phyloP scores from a whole-genome alignment of 2,329 filamentous ascomycete genomes.

The Clathrospora elynae region DNA sequence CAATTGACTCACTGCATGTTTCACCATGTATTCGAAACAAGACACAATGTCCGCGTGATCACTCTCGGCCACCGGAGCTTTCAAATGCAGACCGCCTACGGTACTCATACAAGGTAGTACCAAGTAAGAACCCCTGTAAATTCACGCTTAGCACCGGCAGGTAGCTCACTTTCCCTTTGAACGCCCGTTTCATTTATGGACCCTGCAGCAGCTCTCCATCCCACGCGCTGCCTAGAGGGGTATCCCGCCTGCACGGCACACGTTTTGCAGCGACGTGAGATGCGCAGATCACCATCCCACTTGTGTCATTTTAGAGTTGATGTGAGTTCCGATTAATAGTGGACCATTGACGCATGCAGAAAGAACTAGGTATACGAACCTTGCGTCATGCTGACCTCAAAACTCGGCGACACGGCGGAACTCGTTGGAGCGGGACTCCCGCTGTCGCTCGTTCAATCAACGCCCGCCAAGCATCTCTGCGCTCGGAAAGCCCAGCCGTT shows the following conservation, averaged over 20 bases:
- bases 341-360: constrained; percentile 3
- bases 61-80: constrained; percentile 21
- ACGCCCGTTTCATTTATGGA: constrained; percentile 30
- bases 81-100: constrained; percentile 12
- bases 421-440: constrained; percentile 18
- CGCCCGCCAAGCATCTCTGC: constrained; percentile 21
- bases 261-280: constrained; percentile 16
- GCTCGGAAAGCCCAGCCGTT: constrained; percentile 19
- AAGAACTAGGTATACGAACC: not conserved
- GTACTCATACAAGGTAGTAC: constrained; percentile 13
- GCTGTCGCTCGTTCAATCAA: constrained; percentile 16
- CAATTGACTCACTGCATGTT: constrained; percentile 6
- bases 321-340: too few species aligned
- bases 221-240: constrained; percentile 21
- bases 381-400: constrained; percentile 12
- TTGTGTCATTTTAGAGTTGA: constrained; percentile 15
- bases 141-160: constrained; percentile 10
- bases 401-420: constrained; percentile 12
- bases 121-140: constrained; percentile 9
- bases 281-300: constrained; percentile 18
- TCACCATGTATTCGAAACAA: constrained; percentile 17
- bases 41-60: constrained; percentile 24
- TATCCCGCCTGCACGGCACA: constrained; percentile 11
- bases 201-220: constrained; percentile 32
- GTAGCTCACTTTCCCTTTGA: constrained; percentile 17